Base-by-base conservation (phyloP, 225 moss, liverwort and hornwort genomes). In the Physcomitrium patens region DNA sequence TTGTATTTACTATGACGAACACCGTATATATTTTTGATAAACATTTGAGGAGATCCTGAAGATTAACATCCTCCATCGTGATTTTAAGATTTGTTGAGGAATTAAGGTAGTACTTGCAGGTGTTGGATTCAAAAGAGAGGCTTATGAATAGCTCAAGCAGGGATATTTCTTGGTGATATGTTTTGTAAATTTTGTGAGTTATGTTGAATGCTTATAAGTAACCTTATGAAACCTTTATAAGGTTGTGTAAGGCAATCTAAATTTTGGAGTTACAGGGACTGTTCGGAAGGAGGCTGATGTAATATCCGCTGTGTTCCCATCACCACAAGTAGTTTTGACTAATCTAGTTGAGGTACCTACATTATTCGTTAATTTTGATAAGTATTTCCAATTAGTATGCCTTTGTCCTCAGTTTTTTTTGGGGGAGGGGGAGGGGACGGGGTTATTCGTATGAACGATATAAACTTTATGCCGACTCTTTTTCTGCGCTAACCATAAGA, bases 291-390 rank as follows among this genome's bases (percentile, higher is more conserved):
- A 97, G 86, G 79, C 79, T 67, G 81, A 82, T 63, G 79, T 83
- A 70, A 89, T 97, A 71, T 78, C 83, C 20, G 74, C 84, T 57
- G 91, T 97, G 16, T 97, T 97, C 70, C 91, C 94, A 68, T 90
- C 90, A 73, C 91, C 96, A 46, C 87, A 91, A 84, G 75, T 89
- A 20, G 94, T 97, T 72, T 92, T 91, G 87, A 71, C 86, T 69
- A 91, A 87, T 76, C 89, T 97, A 78, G 89, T 97, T 68, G 92
- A 97, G 89, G 96, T 97, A 68, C 76, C 24, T 76, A 22, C 28
- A 67, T n/a, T 27, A 4, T 67, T 57, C 22, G 44, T 69, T 53
- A 42, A 16, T 27, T 77, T 67, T 60, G 63, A 62, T 20, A 37
- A 76, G 46, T 17, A 64, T 69, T 10, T 42, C 12, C 60, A 64